phyloP scores from a whole-genome alignment of 148 eudicot genomes.

The Cornus kousa region DNA sequence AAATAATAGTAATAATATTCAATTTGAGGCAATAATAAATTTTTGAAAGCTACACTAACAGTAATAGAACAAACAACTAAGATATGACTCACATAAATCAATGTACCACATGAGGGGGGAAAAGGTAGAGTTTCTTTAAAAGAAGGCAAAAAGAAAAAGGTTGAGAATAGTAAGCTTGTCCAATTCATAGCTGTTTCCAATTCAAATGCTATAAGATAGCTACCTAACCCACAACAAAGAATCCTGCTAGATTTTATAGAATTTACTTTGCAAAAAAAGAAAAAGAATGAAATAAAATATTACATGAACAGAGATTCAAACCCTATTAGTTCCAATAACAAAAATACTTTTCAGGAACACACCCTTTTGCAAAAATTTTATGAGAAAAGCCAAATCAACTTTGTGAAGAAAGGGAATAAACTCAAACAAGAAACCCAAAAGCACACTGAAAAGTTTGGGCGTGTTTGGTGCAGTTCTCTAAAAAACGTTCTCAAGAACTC shows the following conservation, averaged over 20 bases:
- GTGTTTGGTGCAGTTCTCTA: too few relatives aligned
- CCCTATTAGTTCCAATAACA: not conserved
- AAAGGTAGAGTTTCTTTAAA: not conserved
- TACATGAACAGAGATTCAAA: not conserved
- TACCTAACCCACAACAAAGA: not conserved
- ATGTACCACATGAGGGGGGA: not conserved
- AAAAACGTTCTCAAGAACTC: too few relatives aligned
- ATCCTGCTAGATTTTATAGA: not conserved
- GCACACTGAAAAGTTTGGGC: too few relatives aligned
- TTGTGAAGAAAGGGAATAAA: too few relatives aligned
- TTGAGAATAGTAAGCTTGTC: not conserved
- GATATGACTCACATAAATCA: not conserved
- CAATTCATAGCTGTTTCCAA: not conserved
- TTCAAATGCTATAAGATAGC: not conserved
- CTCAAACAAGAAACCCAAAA: too few relatives aligned
- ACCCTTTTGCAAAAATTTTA: too few relatives aligned
- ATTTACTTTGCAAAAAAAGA: too few relatives aligned
- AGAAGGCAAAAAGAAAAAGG: not conserved
- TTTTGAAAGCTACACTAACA: not conserved
- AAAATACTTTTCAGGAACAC: not conserved
- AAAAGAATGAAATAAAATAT: too few relatives aligned
- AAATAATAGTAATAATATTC: not conserved
- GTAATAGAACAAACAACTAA: not conserved
- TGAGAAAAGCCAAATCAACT: too few relatives aligned
- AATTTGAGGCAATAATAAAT: not conserved